Percentiles rank a stretch among this genome's conserved stretches.
phyloP scores from a whole-genome alignment of 208 protist genomes.

The Giardia muris region DNA sequence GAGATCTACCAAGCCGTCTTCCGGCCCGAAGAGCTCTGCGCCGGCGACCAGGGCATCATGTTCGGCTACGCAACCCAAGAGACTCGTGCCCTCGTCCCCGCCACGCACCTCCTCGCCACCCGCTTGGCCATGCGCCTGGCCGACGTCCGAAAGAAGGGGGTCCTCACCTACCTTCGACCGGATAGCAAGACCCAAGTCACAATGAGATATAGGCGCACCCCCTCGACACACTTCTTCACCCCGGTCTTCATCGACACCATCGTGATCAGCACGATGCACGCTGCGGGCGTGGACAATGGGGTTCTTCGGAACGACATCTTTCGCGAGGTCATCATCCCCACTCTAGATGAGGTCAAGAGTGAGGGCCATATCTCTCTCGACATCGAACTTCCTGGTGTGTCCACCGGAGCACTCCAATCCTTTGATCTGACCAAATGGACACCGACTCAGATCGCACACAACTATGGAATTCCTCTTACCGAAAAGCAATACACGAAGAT shows the following conservation, averaged over 20 bases:
- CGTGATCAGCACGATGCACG: constrained; percentile 95
- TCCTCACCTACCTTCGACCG: constrained; percentile 74
- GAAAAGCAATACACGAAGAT: constrained; percentile 65
- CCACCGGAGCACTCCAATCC: not conserved
- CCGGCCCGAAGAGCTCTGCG: constrained; percentile 76
- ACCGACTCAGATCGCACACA: not conserved
- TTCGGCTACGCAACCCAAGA: constrained; percentile 98
- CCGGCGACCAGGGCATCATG: constrained; percentile 98
- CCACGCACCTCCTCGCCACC: constrained; percentile 79
- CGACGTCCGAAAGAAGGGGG: constrained; percentile 66
- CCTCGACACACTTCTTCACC: constrained; percentile 58
- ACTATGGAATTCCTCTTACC: not conserved
- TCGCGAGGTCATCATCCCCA: constrained; percentile 32
- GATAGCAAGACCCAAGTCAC: constrained; percentile 96
- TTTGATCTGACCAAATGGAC: not conserved
- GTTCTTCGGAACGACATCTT: constrained; percentile 52
- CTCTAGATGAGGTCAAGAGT: not conserved
- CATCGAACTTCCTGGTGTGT: not conserved
- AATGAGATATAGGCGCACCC: constrained; percentile 82
- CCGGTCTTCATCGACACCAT: constrained; percentile 83
- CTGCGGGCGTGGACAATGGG: constrained; percentile 72
- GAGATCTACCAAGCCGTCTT: constrained; percentile 93
- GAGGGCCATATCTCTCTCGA: not conserved
- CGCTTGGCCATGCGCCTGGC: constrained; percentile 57
- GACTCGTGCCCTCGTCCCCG: constrained; percentile 84